These are phyloP conservation scores for Trichoderma koningiopsis DNA, from an alignment of 2,329 filamentous ascomycete species.

Conservation along the genomic window DNA sequence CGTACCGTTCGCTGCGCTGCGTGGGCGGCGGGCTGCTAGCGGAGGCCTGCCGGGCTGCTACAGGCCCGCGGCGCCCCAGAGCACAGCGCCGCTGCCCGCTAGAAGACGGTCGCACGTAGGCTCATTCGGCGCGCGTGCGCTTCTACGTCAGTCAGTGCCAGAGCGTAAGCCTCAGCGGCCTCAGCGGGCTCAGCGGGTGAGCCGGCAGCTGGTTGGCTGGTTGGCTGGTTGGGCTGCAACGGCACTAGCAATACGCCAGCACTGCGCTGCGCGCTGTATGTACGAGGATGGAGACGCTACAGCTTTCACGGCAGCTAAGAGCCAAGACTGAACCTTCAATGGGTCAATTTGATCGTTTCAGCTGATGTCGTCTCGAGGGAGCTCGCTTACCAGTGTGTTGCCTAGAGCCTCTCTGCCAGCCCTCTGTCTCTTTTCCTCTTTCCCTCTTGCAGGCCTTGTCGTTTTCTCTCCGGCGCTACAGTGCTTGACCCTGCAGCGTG, in stretches of 20 bases:
- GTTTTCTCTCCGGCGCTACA: constrained; percentile 13
- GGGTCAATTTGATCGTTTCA: background rate
- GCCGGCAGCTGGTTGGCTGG: constrained; percentile 22
- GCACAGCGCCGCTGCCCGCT: constrained; percentile 18
- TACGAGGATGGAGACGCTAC: constrained; percentile 5
- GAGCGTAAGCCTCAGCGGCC: constrained; percentile 5
- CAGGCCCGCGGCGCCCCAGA: background rate
- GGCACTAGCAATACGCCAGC: constrained; percentile 16
- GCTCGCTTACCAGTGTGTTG: background rate
- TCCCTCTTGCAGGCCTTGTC: background rate
- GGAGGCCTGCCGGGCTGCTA: constrained; percentile 1
- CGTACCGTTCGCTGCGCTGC: background rate
- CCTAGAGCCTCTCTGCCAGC: background rate
- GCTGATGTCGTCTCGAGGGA: constrained; percentile 5
- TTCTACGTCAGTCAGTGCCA: background rate
- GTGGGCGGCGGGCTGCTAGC: background rate
- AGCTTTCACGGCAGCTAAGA: background rate
- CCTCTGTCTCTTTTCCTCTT: background rate
- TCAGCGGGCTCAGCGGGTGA: background rate
- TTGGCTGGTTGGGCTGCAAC: constrained; percentile 24
- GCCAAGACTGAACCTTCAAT: background rate
- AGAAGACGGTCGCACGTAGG: background rate
- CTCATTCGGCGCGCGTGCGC: background rate
- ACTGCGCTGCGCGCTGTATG: constrained; percentile 5
- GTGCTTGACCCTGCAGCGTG: constrained; percentile 20